A percentile compares a stretch with the other conserved stretches of the same genome.
Evolutionary conservation across 305 asterid species (phyloP).

Genomic region (Caryopteris hybrid): DNA sequence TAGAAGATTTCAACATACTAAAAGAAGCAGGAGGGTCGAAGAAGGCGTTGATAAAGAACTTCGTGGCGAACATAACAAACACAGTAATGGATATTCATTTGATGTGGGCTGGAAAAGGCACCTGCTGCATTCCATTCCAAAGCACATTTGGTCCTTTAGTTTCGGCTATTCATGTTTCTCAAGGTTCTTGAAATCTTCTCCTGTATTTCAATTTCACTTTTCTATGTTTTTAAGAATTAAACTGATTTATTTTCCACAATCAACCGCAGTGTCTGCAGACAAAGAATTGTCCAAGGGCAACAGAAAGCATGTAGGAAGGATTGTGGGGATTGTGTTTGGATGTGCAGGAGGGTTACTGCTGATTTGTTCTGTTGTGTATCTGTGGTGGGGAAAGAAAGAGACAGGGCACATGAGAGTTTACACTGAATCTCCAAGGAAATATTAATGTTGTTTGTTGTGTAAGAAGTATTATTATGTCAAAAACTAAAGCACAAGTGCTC

Average conservation of each 20-base stretch:
- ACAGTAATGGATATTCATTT: conserved; percentile 55
- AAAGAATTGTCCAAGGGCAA: conserved; percentile 25
- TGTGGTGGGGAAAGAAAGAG: conserved; percentile 40
- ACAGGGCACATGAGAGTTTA: conserved; percentile 25
- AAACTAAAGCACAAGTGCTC: conserved; percentile 13
- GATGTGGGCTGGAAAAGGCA: conserved; percentile 66
- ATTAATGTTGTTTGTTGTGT: neutral
- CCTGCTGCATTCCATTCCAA: conserved; percentile 67
- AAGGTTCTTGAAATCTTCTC: conserved; percentile 31
- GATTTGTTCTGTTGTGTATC: conserved; percentile 32
- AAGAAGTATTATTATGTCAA: neutral
- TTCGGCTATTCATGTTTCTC: conserved; percentile 52
- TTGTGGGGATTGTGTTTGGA: conserved; percentile 44
- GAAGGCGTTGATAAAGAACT: conserved; percentile 42
- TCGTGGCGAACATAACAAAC: conserved; percentile 48
- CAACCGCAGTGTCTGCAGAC: conserved; percentile 26
- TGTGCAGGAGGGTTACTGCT: conserved; percentile 36
- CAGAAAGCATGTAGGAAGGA: conserved; percentile 29
- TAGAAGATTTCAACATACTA: conserved; percentile 46
- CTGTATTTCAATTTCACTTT: neutral
- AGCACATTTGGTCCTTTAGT: conserved; percentile 65
- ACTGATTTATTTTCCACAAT: neutral
- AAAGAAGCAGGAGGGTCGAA: conserved; percentile 56
- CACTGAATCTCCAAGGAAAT: conserved; percentile 31
- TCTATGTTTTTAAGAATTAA: neutral